phyloP scores from a whole-genome alignment of 805 yeast species.

The Ogataea sp. region DNA sequence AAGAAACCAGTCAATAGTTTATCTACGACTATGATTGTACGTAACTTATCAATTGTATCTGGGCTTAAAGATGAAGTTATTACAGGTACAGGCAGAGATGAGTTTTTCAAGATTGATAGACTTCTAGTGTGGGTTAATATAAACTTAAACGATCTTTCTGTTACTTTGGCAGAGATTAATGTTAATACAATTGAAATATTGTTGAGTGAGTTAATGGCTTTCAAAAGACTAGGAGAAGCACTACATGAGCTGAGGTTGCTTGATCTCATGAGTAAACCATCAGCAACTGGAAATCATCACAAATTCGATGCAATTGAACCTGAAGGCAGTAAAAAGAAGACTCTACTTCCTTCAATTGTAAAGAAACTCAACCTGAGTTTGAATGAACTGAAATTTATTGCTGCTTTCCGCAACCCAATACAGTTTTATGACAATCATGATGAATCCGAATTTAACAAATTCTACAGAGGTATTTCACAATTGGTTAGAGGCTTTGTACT shows the following conservation, averaged over 20 bases:
- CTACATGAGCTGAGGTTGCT: background rate
- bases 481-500: slow-evolving; percentile 3
- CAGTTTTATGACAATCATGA: slow-evolving; percentile 20
- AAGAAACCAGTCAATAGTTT: background rate
- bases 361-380: slow-evolving; percentile 6
- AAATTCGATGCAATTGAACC: too few relatives aligned
- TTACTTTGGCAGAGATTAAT: background rate
- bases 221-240: slow-evolving; percentile 9
- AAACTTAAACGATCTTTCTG: background rate
- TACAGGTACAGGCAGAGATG: background rate
- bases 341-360: slow-evolving; percentile 7
- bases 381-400: slow-evolving; percentile 10
- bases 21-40: background rate
- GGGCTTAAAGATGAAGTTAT: background rate
- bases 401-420: slow-evolving; percentile 23
- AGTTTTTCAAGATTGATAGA: background rate
- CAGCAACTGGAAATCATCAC: too few relatives aligned
- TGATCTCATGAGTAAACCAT: background rate
- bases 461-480: slow-evolving; percentile 19
- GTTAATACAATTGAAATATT: slow-evolving; percentile 8
- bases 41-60: background rate
- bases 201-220: slow-evolving; percentile 5
- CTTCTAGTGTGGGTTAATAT: background rate
- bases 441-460: slow-evolving; percentile 19
- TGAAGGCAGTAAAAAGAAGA: background rate